These are phyloP conservation scores for Claviceps capensis DNA, from an alignment of 2,329 filamentous ascomycete species.

Conservation along the genomic window DNA sequence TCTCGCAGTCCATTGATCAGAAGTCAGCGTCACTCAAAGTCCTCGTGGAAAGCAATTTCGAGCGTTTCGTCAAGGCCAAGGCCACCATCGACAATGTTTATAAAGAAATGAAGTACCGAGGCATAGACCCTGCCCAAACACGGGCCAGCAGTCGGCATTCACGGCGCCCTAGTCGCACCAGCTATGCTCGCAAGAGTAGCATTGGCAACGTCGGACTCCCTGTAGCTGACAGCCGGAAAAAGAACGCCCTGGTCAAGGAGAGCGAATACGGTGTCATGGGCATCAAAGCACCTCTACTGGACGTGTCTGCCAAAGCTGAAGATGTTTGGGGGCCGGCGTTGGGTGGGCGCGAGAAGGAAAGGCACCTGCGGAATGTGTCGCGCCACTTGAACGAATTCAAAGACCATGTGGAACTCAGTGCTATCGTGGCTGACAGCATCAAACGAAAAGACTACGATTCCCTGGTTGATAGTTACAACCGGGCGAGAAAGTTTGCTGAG, in stretches of 20 bases:
- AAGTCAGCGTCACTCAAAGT: constrained; percentile 95
- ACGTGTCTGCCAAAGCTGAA: constrained; percentile 86
- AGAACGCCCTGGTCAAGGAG: constrained; percentile 85
- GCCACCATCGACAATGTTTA: constrained; percentile 98
- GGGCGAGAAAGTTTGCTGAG: constrained; percentile 69
- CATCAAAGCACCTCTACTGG: constrained; percentile 76
- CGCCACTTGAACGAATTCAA: constrained; percentile 65
- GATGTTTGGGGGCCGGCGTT: constrained; percentile 95
- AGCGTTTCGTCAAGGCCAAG: constrained; percentile 93
- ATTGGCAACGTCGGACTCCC: constrained; percentile 22
- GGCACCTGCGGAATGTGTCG: constrained; percentile 66
- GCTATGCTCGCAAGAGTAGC: constrained; percentile 41
- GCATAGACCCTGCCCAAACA: constrained; percentile 36
- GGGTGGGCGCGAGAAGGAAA: constrained; percentile 81
- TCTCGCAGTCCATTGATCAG: constrained; percentile 88
- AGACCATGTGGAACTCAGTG: constrained; percentile 69
- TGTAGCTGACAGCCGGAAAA: constrained; percentile 48
- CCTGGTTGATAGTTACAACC: constrained; percentile 73
- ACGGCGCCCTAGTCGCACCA: constrained; percentile 53
- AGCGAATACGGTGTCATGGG: constrained; percentile 81
- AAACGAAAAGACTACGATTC: constrained; percentile 83
- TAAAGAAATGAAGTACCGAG: constrained; percentile 81
- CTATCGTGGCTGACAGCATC: constrained; percentile 67
- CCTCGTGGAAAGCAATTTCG: constrained; percentile 94
- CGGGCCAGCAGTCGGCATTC: constrained; percentile 38